Evolutionary conservation across 2,329 filamentous ascomycete species (phyloP), one percentile per base, ranked within the genome.

Genomic region (Zymoseptoria brevis): DNA sequence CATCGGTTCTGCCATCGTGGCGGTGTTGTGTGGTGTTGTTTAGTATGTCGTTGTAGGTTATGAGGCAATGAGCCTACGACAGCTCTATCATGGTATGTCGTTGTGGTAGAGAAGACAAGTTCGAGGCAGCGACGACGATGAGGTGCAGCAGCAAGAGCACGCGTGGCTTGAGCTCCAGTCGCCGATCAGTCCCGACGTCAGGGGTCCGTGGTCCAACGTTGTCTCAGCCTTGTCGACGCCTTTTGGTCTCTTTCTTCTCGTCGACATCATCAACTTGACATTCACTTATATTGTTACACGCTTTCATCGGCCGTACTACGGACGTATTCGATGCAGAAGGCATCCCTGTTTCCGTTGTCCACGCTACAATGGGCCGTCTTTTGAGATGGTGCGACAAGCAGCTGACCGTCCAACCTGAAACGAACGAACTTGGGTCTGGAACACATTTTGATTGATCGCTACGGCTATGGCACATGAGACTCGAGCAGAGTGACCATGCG

Each of bases 1-100:
- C 62, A 66, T 62, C 8, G 30, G 21, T 49, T 24, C 45, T 8
- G 19, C 24, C 53, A 35, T 55, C 16, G 1, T 16, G 5, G 35
- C 2, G 11, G 35, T n/a, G 35, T 13, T 45, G 35, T 16, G 13
- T 45, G 35, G 16, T 45, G 35, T 16, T n/a, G 35, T 11, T 41
- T 5, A 6, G 1, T 11, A 41, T 41, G 35, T 41, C 5, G 35
- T 13, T 41, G 35, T 41, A 13, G 16, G 35, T n/a, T 45, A 7
- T 16, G 13, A 45, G 35, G 35, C 35, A 45, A 9, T n/a, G 35
- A 45, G 35, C 35, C 35, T 11, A 29, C 26, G 26, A 29, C 8
- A 29, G 26, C 26, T 29, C 26, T 29, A 29, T 29, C 26, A 29
- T 29, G 26, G 26, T 29, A 29, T 29, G 26, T 24, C 22, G 22